phyloP scores from a whole-genome alignment of 1,139 yeast species.

The Hanseniaspora uvarum region DNA sequence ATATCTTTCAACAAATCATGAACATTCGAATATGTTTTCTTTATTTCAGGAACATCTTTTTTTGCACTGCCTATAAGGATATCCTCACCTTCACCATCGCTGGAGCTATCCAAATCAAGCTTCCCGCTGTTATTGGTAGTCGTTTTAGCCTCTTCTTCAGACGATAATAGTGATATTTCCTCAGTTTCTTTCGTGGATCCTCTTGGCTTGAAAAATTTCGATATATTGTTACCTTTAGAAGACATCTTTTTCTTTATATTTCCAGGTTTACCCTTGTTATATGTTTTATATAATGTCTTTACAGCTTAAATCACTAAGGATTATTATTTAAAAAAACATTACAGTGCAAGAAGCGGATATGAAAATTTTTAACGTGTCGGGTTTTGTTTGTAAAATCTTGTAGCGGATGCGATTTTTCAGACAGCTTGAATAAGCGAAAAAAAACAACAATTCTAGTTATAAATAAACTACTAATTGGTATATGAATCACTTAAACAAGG shows the following conservation, averaged over 20 bases:
- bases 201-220: slow-evolving; percentile 11
- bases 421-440: not conserved
- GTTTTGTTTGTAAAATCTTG: not conserved
- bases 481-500: too few relatives aligned
- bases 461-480: too few relatives aligned
- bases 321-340: not conserved
- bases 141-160: not conserved
- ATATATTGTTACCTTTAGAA: slow-evolving; percentile 4
- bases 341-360: not conserved
- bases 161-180: not conserved
- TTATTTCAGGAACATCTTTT: not conserved
- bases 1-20: slow-evolving; percentile 28
- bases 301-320: not conserved
- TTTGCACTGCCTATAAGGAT: not conserved
- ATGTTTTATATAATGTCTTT: not conserved
- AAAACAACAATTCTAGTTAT: too few relatives aligned
- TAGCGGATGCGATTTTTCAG: not conserved
- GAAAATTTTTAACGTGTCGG: slow-evolving; percentile 3
- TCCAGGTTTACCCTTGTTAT: not conserved
- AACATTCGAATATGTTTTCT: slow-evolving; percentile 9
- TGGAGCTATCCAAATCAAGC: slow-evolving; percentile 7
- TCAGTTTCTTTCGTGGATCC: not conserved
- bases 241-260: not conserved
- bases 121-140: not conserved
- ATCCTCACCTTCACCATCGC: slow-evolving; percentile 18